Base-by-base conservation (phyloP, 495 filamentous ascomycete species). In the Penicillium macrosclerotiorum region DNA sequence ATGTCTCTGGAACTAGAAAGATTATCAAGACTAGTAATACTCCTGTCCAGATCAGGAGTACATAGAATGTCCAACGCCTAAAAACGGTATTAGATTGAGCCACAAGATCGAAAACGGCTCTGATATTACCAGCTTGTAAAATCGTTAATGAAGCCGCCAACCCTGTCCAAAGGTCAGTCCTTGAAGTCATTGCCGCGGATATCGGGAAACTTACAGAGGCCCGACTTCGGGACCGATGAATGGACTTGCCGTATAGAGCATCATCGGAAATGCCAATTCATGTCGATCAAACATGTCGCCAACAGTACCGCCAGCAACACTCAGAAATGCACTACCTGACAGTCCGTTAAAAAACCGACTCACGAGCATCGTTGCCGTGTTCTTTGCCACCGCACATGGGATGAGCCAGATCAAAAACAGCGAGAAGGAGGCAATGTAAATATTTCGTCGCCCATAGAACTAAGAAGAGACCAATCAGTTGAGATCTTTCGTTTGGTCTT, bases 261-360 rank as follows among this genome's bases (percentile, higher is more conserved):
- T 85, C 85, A 89, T 88, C 4, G 85, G 85, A 24, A 77, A 74
- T 42, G 80, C 81, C 38, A 96, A 83, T 38, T 90, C 78, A 35
- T 88, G 73, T 18, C 81, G 81, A 12, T 71, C 70, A 63, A 96
- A 97, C 67, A 96, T 68, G 62, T 98, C 91, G 8, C 89, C 90
- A 3, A 96, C 87, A 1, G 90, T 95, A 1, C 90, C 92, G 20
- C 93, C 92, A 3, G 90, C 86, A 3, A 97, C 92, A 42, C 81
- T 85, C 37, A 98, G 67, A 62, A 98, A 97, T 2, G 92, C 90
- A 48, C 81, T 86, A 5, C 93, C 92, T 1, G 89, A 78, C 12
- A 96, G 63, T 0, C 93, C 93, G 55, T 86, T 83, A 51, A 98
- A 77, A 58, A 97, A 96, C 4, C 93, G 82, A 16, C 79, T 78